Percentiles rank a stretch among this genome's conserved stretches.
phyloP scores from a whole-genome alignment of 139 green algal genomes.

The Pedinophyceae sp. region DNA sequence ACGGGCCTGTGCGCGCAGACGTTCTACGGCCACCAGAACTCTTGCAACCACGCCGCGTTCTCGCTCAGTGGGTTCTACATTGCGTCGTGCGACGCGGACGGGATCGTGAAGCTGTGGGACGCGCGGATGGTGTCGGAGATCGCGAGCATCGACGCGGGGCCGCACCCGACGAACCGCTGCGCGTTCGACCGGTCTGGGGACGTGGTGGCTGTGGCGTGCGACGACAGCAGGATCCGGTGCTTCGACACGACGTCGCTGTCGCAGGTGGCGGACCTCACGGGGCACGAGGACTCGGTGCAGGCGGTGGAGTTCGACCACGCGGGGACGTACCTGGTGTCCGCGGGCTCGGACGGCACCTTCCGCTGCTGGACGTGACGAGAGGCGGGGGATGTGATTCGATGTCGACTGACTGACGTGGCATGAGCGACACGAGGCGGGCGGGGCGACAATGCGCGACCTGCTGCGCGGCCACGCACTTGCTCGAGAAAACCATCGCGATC shows the following conservation, averaged over 20 bases:
- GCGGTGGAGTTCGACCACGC: conserved; percentile 38
- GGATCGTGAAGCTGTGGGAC: conserved; percentile 69
- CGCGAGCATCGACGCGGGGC: conserved; percentile 20
- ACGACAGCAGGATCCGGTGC: conserved; percentile 36
- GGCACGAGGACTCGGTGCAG: conserved; percentile 62
- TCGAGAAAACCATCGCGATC: no score
- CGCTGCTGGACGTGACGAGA: conserved; percentile 12
- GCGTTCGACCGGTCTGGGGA: conserved; percentile 41
- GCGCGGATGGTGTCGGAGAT: conserved; percentile 66
- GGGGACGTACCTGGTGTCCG: conserved; percentile 45
- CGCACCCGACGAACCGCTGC: conserved; percentile 48
- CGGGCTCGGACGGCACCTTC: conserved; percentile 26
- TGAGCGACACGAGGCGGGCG: no score
- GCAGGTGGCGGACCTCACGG: conserved; percentile 25
- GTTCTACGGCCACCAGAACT: conserved; percentile 69
- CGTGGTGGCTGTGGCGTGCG: conserved; percentile 45
- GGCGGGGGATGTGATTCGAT: no score
- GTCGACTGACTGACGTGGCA: no score
- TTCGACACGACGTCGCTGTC: conserved; percentile 24
- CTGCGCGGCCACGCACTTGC: no score
- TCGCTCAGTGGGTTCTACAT: conserved; percentile 15
- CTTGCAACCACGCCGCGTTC: conserved; percentile 45
- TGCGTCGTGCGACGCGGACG: conserved; percentile 54
- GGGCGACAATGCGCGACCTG: no score
- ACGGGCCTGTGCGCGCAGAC: conserved; percentile 52